phyloP scores from a whole-genome alignment of 129 eudicot genomes.

The Pulicaria dysenterica region DNA sequence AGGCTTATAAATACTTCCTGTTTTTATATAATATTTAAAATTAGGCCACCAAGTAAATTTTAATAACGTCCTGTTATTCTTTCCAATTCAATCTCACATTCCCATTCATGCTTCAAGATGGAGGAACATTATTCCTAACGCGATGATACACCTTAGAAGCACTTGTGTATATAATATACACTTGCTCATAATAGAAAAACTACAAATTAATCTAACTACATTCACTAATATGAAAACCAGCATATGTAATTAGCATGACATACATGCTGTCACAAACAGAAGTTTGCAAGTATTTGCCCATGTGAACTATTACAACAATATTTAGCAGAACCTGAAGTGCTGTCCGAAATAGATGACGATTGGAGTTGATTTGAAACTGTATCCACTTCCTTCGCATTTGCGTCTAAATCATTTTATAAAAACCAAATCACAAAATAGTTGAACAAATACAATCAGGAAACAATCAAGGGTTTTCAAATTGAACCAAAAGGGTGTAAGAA shows the following conservation, averaged over 20 bases:
- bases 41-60: no score
- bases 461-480: slow-evolving; percentile 22
- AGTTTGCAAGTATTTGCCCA: not conserved
- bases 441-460: not conserved
- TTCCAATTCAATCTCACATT: no score
- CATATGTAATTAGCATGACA: slow-evolving; percentile 1
- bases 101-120: no score
- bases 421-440: not conserved
- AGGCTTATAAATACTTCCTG: no score
- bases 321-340: slow-evolving; percentile 41
- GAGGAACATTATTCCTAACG: no score
- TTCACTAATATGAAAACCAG: not conserved
- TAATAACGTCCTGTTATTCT: no score
- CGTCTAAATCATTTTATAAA: slow-evolving; percentile 39
- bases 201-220: no score
- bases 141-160: no score
- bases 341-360: slow-evolving; percentile 58
- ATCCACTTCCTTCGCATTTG: slow-evolving; percentile 57
- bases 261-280: not conserved
- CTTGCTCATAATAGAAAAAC: no score
- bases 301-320: not conserved
- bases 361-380: slow-evolving; percentile 66
- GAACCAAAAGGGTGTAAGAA: slow-evolving; percentile 1
- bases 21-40: no score
- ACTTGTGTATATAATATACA: no score